These are phyloP conservation scores for Hygrocybe coccinea DNA, from an alignment of 768 basidiomycete species.

Conservation along the genomic window DNA sequence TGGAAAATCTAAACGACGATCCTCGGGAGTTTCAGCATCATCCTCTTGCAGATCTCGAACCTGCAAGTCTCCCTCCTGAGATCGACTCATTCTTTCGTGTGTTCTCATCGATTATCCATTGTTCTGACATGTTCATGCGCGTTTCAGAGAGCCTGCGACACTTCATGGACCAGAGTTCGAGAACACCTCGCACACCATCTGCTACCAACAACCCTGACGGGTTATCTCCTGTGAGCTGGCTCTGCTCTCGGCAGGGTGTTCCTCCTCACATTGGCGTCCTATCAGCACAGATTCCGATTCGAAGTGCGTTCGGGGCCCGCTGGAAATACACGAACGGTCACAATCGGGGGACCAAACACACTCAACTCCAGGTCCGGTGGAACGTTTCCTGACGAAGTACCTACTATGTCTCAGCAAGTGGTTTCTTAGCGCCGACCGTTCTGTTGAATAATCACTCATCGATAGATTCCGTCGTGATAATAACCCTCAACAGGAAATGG, in stretches of 20 bases:
- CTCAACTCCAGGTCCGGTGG: neutral
- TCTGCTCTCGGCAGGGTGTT: neutral
- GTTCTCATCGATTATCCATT: constrained; percentile 11
- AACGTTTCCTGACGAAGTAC: constrained; percentile 26
- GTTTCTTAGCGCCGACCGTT: neutral
- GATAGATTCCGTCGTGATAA: constrained; percentile 35
- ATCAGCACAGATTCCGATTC: constrained; percentile 17
- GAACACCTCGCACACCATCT: neutral
- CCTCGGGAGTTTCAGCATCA: constrained; percentile 59
- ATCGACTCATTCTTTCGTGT: constrained; percentile 50
- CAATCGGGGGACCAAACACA: constrained; percentile 27
- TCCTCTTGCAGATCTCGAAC: constrained; percentile 26
- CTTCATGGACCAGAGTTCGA: constrained; percentile 16
- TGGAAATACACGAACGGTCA: neutral
- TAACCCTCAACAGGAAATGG: constrained; percentile 26
- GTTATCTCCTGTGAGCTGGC: neutral
- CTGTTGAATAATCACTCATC: constrained; percentile 7
- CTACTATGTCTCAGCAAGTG: constrained; percentile 53
- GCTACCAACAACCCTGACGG: neutral
- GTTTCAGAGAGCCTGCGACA: constrained; percentile 17
- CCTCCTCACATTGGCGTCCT: neutral
- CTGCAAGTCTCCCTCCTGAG: constrained; percentile 33
- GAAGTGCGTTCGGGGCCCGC: constrained; percentile 21
- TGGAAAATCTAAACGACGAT: constrained; percentile 71
- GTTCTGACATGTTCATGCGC: neutral